Base-by-base conservation (phyloP, 2,329 filamentous ascomycete species). In the Drechslerella dactyloides region DNA sequence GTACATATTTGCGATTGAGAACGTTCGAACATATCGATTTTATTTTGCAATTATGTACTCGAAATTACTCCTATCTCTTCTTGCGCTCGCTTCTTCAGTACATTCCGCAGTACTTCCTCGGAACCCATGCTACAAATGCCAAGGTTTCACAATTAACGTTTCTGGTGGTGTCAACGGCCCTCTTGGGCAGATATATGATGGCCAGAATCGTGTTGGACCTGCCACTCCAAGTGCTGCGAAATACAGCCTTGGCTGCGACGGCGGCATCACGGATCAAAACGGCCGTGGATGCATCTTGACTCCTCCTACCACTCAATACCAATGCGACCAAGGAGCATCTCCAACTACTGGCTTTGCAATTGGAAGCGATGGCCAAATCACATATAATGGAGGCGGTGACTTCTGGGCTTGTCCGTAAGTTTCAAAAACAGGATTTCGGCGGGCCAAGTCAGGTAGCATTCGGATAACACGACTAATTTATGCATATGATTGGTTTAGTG, bases 221-320 rank as follows among this genome's bases (percentile, higher is more conserved):
- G 83, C 84, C 46, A 80, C 79, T 21, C 78, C 85, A 11, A 73
- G 79, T 2, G 76, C 81, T 52, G 82, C 82, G 13, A 80, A 82
- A 7, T 89, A 85, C 77, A 86, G 82, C 65, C 82, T 89, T 75
- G 81, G 83, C 73, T 80, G 81, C 15, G 82, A 82, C 57, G 83
- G 84, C 50, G 80, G 78, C 21, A 82, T 90, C 70, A 84, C 81
- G 17, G 87, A 89, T 76, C 78, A 80, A 53, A 81, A 81, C 53
- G 83, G 84, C 50, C 82, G 85, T 65, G 86, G 87, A 19, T 89
- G 87, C 76, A 86, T 87, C 78, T 80, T 88, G 76, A 89, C 87
- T 73, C 81, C 83, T 44, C 82, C 84, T 0, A 86, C 85, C 0
- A 82, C 81, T 27, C 84, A 87, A 53, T 84, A 86, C 69, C 86